Conservation (phyloP, 2,329 filamentous ascomycete species). For the Verruconis gallopava region DNA sequence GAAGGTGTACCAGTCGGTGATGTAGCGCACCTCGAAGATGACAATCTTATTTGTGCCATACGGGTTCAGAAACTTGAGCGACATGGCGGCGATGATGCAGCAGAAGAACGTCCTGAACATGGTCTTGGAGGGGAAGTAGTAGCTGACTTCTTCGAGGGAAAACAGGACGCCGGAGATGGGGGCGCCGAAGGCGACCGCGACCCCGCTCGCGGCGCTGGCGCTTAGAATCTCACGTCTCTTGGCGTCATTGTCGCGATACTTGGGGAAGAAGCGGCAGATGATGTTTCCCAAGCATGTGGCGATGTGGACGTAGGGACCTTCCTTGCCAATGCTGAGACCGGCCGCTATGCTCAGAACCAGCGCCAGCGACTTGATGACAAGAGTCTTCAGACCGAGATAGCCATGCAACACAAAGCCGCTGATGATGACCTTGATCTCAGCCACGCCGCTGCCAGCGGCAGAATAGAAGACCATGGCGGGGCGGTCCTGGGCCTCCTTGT, state of each 20-base stretch:
- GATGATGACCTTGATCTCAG: conserved; percentile 94
- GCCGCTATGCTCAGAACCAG: conserved; percentile 83
- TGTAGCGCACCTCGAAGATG: conserved; percentile 84
- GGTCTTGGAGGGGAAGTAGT: conserved; percentile 96
- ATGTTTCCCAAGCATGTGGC: conserved; percentile 93
- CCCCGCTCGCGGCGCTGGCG: conserved; percentile 79
- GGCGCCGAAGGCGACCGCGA: conserved; percentile 88
- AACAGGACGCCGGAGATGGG: conserved; percentile 85
- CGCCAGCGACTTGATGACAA: conserved; percentile 72
- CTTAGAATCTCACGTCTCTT: conserved; percentile 92
- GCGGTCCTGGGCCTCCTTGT: conserved; percentile 25
- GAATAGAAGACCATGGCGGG: conserved; percentile 89
- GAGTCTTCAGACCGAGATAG: conserved; percentile 77
- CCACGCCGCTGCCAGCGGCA: conserved; percentile 88
- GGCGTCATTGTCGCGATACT: conserved; percentile 88
- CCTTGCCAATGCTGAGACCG: conserved; percentile 86
- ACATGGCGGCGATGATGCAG: conserved; percentile 79
- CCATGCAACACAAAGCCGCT: conserved; percentile 95
- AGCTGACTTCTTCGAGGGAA: conserved; percentile 86
- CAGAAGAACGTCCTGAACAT: conserved; percentile 97
- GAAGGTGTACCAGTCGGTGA: conserved; percentile 86
- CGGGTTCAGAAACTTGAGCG: conserved; percentile 87
- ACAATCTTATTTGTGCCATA: conserved; percentile 96
- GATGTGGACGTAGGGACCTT: conserved; percentile 95
- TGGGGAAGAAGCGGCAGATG: conserved; percentile 79